These are phyloP conservation scores for Phellinidium pouzarii DNA, from an alignment of 1,284 basidiomycete species.

Conservation along the genomic window DNA sequence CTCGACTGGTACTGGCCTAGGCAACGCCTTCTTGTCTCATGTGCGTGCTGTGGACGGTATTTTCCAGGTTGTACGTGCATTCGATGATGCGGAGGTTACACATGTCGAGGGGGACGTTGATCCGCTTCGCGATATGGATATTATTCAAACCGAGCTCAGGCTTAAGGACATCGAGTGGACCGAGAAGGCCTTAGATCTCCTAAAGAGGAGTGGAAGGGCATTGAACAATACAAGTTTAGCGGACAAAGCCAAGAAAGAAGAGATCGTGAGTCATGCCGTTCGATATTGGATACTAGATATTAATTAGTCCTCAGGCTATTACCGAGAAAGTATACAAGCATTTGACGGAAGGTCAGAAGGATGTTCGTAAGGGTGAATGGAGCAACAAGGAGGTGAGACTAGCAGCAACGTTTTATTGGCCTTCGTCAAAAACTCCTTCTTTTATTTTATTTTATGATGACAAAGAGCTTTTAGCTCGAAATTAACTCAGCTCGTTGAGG, in stretches of 20 bases:
- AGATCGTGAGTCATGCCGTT: constrained; percentile 58
- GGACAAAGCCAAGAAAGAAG: constrained; percentile 95
- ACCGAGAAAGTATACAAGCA: constrained; percentile 83
- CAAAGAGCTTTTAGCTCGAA: constrained; percentile 71
- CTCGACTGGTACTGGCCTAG: constrained; percentile 95
- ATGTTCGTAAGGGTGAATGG: constrained; percentile 94
- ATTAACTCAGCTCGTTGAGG: constrained; percentile 68
- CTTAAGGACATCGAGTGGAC: constrained; percentile 99
- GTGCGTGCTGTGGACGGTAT: constrained; percentile 99
- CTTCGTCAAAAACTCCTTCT: constrained; percentile 5
- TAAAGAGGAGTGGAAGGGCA: constrained; percentile 67
- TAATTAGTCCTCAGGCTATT: constrained; percentile 48
- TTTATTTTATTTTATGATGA: constrained; percentile 47
- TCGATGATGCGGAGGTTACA: constrained; percentile 98
- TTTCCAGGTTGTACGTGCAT: constrained; percentile 97
- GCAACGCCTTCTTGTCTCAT: constrained; percentile 96
- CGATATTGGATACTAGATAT: constrained; percentile 1
- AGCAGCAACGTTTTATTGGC: neutral
- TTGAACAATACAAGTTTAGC: constrained; percentile 80
- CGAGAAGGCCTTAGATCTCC: constrained; percentile 80
- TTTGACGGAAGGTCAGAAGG: constrained; percentile 79
- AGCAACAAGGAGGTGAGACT: constrained; percentile 89
- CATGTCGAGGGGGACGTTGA: constrained; percentile 99
- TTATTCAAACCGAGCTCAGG: constrained; percentile 90
- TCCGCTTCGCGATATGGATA: constrained; percentile 95